Evolutionary conservation across 257 asterid genomes (phyloP), one percentile per base, ranked within the genome.

Genomic region (Solanum dulcamara): DNA sequence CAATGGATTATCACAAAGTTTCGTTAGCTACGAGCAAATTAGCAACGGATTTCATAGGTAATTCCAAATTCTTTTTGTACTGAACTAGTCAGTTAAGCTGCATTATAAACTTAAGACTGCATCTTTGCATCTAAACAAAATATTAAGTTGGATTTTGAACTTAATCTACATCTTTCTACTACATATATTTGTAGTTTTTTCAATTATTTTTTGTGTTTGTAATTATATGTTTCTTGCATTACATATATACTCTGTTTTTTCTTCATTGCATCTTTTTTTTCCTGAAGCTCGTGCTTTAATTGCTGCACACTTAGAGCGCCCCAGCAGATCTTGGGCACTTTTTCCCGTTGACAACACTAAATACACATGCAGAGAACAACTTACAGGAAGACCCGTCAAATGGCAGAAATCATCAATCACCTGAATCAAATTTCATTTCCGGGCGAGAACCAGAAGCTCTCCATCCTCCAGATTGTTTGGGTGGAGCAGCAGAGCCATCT

Each of bases 351-450:
- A 75, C 59, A 17, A 75, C 60, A 42, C 38, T 44, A 15, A 71
- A 70, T 64, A 46, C 81, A 30, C 64, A 44, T 75, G n/a, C 59
- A 67, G 81, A 64, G 35, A 64, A 59, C 72, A 67, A 48, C 62
- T 46, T 28, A 46, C 44, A 28, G 59, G 42, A 85, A 81, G 33
- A n/a, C 30, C 60, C 13, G 79, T 81, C 77, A 44, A 86, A 64
- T 66, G 85, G 38, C 67, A 55, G 33, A 68, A 38, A 30, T 75
- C 66, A 60, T 17, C 60, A 85, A 81, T 84, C 83, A 93, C 99
- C 98, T 90, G 99, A 96, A 91, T 93, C 98, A 89, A 95, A 96
- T 90, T 91, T 96, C 81, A 96, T 95, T 87, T 95, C 99, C 30
- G 93, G 71, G 50, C 95, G 98, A 87, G 99, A 92, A 86, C 94